These are phyloP conservation scores for Crithidia bombi DNA, from an alignment of 208 protist species.

Conservation along the genomic window DNA sequence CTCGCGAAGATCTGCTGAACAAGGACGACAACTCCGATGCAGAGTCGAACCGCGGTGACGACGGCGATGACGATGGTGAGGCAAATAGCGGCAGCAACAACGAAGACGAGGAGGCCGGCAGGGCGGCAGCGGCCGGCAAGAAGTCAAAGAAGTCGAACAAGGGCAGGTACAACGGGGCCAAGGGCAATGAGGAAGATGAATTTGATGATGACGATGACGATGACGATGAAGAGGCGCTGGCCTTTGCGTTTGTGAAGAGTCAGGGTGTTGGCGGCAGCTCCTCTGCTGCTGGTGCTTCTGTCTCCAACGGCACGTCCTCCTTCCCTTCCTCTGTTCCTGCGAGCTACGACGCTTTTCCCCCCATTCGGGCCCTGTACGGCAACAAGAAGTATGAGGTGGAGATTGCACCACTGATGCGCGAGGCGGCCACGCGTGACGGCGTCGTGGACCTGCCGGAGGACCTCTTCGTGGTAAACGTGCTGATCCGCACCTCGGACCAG, in stretches of 20 bases:
- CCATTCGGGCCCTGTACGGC: slow-evolving; percentile 42
- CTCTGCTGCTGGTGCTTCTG: background rate
- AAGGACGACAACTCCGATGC: slow-evolving; percentile 32
- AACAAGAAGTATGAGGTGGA: slow-evolving; percentile 57
- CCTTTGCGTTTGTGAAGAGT: slow-evolving; percentile 3
- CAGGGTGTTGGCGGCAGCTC: background rate
- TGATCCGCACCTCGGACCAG: slow-evolving; percentile 51
- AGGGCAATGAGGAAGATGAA: background rate
- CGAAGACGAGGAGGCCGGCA: slow-evolving; percentile 27
- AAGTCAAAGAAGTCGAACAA: background rate
- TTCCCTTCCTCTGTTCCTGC: background rate
- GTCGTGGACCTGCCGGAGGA: slow-evolving; percentile 46
- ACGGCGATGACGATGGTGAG: slow-evolving; percentile 24
- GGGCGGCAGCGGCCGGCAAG: slow-evolving; percentile 4
- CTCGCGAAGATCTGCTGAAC: slow-evolving; percentile 13
- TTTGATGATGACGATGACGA: slow-evolving; percentile 19
- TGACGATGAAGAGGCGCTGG: slow-evolving; percentile 1
- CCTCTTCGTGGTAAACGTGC: slow-evolving; percentile 78
- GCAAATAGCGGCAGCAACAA: slow-evolving; percentile 18
- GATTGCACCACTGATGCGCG: slow-evolving; percentile 53
- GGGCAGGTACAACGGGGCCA: background rate
- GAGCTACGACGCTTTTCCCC: slow-evolving; percentile 63
- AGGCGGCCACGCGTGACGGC: slow-evolving; percentile 46
- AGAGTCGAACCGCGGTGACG: slow-evolving; percentile 12
- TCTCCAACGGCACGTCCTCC: background rate